Base-by-base conservation (phyloP, 176 grass and related monocot genomes). In the Eragrostis curvula region DNA sequence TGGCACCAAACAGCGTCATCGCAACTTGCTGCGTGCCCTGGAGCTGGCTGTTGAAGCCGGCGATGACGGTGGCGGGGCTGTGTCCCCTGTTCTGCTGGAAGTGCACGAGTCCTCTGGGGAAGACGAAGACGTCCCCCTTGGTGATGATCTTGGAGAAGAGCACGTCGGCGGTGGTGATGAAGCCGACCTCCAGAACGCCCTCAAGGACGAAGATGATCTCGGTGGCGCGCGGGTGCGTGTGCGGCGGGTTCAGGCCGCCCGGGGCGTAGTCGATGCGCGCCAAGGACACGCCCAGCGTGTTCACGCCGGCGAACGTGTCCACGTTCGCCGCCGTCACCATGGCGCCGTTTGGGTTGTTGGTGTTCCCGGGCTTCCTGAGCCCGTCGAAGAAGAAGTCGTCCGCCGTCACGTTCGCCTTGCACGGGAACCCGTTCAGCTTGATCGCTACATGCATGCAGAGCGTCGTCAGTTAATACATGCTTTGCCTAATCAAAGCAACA, bases 361-460 rank as follows among this genome's bases (percentile, higher is more conserved):
- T 90, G 75, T 91, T 87, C 9, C 94, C 94, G 0, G 87, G 75
- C 1, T 77, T 84, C 36, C 44, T 79, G 6, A 94, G 71, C 13
- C 87, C 85, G 0, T 7, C 1, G 75, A 86, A 97, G 89, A 94
- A 94, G 82, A 97, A 97, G 85, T 97, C 91, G 17, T 94, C 71
- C 0, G 83, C 91, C 3, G 79, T 82, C 56, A 83, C 61, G 71
- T 94, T 83, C 7, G 79, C 73, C 61, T 65, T 65, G 58, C 58
- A 61, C 24, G 58, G 58, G 58, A 61, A 61, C 24, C 94, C 94
- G 23, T 60, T 60, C 0, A 60, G 0, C 55, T 57, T 57, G 55
- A 57, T 9, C 8, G 20, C 55, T 57, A 21, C 55, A 57, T 12
- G 28, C 5, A 55, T 43, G n/a, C 21, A n/a, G n/a, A n/a, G n/a